Conservation (phyloP, 1,139 yeast genomes). For the Suhomyces bribrorum region DNA sequence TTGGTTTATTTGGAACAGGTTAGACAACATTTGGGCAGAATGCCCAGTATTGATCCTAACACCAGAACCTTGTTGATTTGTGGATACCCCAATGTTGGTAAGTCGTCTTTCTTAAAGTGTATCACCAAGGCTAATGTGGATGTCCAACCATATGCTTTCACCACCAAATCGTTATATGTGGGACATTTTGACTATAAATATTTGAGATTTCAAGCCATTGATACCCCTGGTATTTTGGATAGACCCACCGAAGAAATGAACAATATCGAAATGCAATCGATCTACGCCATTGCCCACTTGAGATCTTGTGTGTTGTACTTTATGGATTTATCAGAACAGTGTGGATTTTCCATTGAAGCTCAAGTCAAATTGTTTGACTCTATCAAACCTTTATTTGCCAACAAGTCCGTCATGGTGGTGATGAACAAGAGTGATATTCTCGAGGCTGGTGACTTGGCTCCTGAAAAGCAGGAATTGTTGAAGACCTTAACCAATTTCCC, state of each 20-base stretch:
- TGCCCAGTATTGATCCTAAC: constrained; percentile 97
- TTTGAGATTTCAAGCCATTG: constrained; percentile 96
- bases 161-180: constrained; percentile 91
- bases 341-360: constrained; percentile 96
- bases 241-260: constrained; percentile 99
- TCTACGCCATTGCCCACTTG: constrained; percentile 97
- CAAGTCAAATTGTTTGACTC: constrained; percentile 97
- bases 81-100: constrained; percentile 99
- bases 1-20: constrained; percentile 93
- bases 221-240: constrained; percentile 98
- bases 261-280: constrained; percentile 98
- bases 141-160: constrained; percentile 98
- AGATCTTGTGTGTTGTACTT: constrained; percentile 94
- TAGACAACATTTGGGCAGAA: constrained; percentile 97
- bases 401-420: constrained; percentile 93
- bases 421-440: constrained; percentile 93
- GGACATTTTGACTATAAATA: constrained; percentile 98
- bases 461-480: constrained; percentile 71
- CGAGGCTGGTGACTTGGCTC: constrained; percentile 77
- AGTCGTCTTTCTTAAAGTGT: constrained; percentile 88
- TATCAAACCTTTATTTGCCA: constrained; percentile 94
- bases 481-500: constrained; percentile 61
- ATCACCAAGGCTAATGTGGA: constrained; percentile 98
- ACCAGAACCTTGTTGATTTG: constrained; percentile 96
- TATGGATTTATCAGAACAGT: constrained; percentile 98